phyloP scores from a whole-genome alignment of 2,329 filamentous ascomycete species.

The Beauveria brongniartii region DNA sequence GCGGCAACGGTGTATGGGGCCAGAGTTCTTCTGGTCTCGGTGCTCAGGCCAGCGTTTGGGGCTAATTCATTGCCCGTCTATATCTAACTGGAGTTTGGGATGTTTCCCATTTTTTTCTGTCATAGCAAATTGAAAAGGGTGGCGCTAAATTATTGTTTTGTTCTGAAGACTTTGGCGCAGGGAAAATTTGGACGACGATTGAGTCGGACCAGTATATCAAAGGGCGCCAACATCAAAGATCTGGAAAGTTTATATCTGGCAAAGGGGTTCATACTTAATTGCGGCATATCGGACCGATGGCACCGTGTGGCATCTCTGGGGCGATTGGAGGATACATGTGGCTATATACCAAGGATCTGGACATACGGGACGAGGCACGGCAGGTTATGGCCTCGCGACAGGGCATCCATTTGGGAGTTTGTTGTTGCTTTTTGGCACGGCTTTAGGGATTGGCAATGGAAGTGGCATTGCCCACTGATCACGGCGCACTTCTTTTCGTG shows the following conservation, averaged over 20 bases:
- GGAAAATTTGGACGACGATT: background rate
- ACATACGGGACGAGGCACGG: conserved; percentile 1
- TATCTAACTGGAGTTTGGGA: conserved; percentile 4
- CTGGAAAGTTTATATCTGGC: conserved; percentile 2
- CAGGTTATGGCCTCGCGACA: conserved; percentile 4
- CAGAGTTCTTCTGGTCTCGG: conserved; percentile 72
- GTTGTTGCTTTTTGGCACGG: conserved; percentile 9
- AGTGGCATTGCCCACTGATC: background rate
- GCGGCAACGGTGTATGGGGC: conserved; percentile 77
- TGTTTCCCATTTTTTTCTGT: conserved; percentile 14
- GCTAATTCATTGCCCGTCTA: conserved; percentile 39
- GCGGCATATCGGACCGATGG: background rate
- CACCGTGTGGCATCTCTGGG: conserved; percentile 7
- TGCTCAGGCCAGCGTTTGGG: conserved; percentile 91
- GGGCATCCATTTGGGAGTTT: conserved; percentile 10
- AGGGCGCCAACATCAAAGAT: background rate
- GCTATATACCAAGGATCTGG: conserved; percentile 10
- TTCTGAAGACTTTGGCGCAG: conserved; percentile 3
- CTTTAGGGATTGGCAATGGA: conserved; percentile 4
- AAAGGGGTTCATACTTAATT: conserved; percentile 2
- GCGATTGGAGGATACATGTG: background rate
- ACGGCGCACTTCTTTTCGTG: conserved; percentile 7
- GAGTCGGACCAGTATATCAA: conserved; percentile 1
- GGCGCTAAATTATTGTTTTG: background rate
- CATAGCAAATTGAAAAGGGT: background rate